Base-by-base conservation (phyloP, 2,329 filamentous ascomycete species). In the Pseudogymnoascus verrucosus region DNA sequence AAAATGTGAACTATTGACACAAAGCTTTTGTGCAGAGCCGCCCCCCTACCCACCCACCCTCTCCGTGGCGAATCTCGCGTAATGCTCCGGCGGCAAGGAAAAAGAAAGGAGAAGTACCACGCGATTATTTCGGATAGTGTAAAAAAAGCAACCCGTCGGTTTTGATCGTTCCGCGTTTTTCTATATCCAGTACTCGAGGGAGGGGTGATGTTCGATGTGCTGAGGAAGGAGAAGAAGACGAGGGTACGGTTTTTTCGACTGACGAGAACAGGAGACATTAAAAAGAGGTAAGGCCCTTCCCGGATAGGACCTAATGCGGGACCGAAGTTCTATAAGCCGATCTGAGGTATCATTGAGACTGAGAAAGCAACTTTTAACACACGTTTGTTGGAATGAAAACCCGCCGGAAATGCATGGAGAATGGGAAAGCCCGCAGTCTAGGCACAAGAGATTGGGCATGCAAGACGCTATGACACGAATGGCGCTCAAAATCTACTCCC, bases 351-450 rank as follows among this genome's bases (percentile, higher is more conserved):
- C 77, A 78, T 77, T 71, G 72, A 69, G 74, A 71, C 68, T 68
- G 71, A 73, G 72, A 71, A 71, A 72, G 72, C 71, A 78, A 78
- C 75, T 78, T 78, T 78, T 78, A 70, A 73, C 72, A 77, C 75
- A 77, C 75, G 72, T 74, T 74, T 74, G 74, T 71, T 70, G 68
- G 66, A 68, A 72, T 69, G 69, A 74, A 73, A 73, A 70, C 73
- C 73, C 70, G 68, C 73, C 74, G 73, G 74, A 78, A 77, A 79
- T 78, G 76, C 76, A 78, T 64, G 73, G 72, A 76, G 69, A 76
- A 74, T 21, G 21, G 19, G 28, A 70, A 73, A 69, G 66, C 75
- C 74, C 72, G 74, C 74, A 70, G 73, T 78, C 75, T 78, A 78
- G 77, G 76, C 74, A 75, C 74, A 74, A 74, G 72, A 76, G 72